These are phyloP conservation scores for Lepidium sativum DNA, from an alignment of 345 rosid species.

Conservation along the genomic window DNA sequence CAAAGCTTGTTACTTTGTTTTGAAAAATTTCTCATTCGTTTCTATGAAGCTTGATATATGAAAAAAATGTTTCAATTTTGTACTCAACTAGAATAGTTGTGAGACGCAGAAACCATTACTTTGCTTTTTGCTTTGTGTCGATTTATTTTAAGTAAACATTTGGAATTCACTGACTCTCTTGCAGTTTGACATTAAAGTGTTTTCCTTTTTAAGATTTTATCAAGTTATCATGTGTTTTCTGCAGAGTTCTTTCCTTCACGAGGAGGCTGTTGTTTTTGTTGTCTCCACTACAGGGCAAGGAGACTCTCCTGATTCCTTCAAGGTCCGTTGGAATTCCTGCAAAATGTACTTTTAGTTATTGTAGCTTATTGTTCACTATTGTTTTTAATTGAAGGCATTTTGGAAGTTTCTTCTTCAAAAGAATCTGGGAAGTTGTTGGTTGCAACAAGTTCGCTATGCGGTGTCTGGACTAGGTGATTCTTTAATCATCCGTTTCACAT, in stretches of 20 bases:
- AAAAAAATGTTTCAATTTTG: neutral
- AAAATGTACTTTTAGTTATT: neutral
- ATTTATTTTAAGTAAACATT: neutral
- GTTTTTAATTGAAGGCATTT: slow-evolving; percentile 41
- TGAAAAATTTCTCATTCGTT: neutral
- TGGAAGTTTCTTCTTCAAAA: slow-evolving; percentile 85
- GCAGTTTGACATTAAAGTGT: neutral
- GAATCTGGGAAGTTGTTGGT: slow-evolving; percentile 52
- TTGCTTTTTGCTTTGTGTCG: neutral
- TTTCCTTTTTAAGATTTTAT: neutral
- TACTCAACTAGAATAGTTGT: neutral
- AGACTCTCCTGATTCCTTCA: slow-evolving; percentile 83
- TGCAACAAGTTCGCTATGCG: slow-evolving; percentile 56
- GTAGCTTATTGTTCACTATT: slow-evolving; percentile 4
- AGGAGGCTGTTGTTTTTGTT: slow-evolving; percentile 59
- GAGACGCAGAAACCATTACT: neutral
- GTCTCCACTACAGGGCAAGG: slow-evolving; percentile 98
- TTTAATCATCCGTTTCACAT: neutral
- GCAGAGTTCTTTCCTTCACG: slow-evolving; percentile 56
- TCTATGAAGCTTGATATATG: neutral
- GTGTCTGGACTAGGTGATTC: slow-evolving; percentile 96
- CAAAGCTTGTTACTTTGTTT: slow-evolving; percentile 1
- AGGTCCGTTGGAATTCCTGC: slow-evolving; percentile 30
- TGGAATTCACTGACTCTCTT: neutral
- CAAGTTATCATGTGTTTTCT: neutral